Base-by-base conservation (phyloP, 176 grass and related monocot species). In the Puccinellia tenuiflora region DNA sequence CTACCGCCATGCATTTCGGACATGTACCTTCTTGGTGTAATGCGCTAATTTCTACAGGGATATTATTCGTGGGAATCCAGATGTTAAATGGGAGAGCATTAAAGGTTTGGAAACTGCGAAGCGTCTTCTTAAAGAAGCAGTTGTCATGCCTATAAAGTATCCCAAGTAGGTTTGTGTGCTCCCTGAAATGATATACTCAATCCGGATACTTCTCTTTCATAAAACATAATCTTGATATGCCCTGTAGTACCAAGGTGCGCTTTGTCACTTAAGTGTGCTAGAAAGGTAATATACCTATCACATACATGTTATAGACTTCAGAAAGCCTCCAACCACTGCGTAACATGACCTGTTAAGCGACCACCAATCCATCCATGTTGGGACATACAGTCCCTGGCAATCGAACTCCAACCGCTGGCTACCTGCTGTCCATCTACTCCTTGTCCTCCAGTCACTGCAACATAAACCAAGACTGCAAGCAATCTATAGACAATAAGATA, bases 1-100 rank as follows among this genome's bases (percentile, higher is more conserved):
- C 9, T 25, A 83, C 68, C 31, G 16, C 22, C 35, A 51, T 81
- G 4, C 34, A 75, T 68, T 69, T 25, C 61, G 28, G 35, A 48
- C 37, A 45, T 75, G 5, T 76, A 43, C 35, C 26, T 65, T 63
- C 34, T 22, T 69, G 74, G 53, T 82, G 30, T 61, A 66, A 90
- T 82, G 16, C 48, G 6, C 26, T 74, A 33, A 21, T 51, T 29
- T 33, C 10, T 52, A 46, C 88, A 98, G 95, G 86, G 95, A 98
- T 84, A 98, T 98, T 35, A 86, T 98, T 84, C 88, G 67, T 59
- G 95, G 95, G 45, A 95, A 83, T 85, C 92, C 92, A 80, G 92
- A 95, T 90, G 95, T 95, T 65, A 98, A 95, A 91, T 98, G 95
- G 95, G 95, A 95, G 86, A 95, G 93, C 85, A 98, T 95, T 73